Conservation (phyloP, 2,329 filamentous ascomycete genomes). For the Colletotrichum tanaceti region DNA sequence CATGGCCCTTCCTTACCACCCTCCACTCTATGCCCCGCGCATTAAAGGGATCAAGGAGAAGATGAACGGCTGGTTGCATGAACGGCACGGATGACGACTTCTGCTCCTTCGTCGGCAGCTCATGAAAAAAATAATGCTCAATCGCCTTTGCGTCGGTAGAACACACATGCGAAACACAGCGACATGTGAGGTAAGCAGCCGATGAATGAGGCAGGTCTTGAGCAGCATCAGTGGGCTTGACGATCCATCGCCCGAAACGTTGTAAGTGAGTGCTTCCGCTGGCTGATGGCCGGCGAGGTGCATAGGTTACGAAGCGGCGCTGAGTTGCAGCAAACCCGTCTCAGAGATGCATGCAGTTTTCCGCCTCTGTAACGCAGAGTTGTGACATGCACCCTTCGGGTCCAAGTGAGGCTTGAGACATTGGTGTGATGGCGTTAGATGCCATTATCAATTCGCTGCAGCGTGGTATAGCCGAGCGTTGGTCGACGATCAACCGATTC, state of each 20-base stretch:
- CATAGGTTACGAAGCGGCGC: background rate
- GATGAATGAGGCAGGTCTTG: slow-evolving; percentile 7
- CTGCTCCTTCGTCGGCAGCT: slow-evolving; percentile 4
- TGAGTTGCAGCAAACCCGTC: slow-evolving; percentile 31
- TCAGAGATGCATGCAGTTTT: slow-evolving; percentile 22
- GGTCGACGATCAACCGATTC: slow-evolving; percentile 23
- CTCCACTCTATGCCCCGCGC: slow-evolving; percentile 11
- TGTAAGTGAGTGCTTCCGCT: background rate
- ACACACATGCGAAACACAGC: slow-evolving; percentile 18
- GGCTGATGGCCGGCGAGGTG: background rate
- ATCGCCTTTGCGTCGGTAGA: slow-evolving; percentile 12
- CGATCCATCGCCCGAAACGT: slow-evolving; percentile 6
- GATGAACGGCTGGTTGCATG: slow-evolving; percentile 22
- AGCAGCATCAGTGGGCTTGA: background rate
- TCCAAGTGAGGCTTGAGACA: slow-evolving; percentile 33
- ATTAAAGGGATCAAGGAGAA: slow-evolving; percentile 1
- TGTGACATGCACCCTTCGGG: slow-evolving; percentile 24
- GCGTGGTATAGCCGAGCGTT: slow-evolving; percentile 11
- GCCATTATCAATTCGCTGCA: slow-evolving; percentile 27
- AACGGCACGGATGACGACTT: slow-evolving; percentile 26
- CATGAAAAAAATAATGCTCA: slow-evolving; percentile 10
- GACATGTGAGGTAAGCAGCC: slow-evolving; percentile 28
- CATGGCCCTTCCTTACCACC: background rate
- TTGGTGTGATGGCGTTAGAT: slow-evolving; percentile 38
- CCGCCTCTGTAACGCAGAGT: slow-evolving; percentile 8